These are phyloP conservation scores for Phytomonas sp. DNA, from an alignment of 208 protist genomes.

Conservation along the genomic window DNA sequence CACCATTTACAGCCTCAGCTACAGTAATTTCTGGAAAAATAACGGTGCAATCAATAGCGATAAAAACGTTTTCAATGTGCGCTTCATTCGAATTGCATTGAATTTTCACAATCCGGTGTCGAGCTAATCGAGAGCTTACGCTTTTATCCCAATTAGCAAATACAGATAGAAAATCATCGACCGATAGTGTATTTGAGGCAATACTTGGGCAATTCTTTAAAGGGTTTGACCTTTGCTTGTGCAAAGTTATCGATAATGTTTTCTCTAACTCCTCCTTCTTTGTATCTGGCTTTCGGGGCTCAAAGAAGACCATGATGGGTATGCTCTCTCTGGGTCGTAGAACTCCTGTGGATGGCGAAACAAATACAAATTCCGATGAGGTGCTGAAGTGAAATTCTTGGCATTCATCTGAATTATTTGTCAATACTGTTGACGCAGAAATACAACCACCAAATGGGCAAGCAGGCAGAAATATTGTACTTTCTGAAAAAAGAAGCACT, in stretches of 20 bases:
- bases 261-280: not conserved
- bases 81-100: not conserved
- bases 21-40: not conserved
- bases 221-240: not conserved
- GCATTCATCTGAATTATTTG: constrained; percentile 16
- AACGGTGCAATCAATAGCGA: not conserved
- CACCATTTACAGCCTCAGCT: not conserved
- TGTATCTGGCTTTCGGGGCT: not conserved
- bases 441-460: constrained; percentile 21
- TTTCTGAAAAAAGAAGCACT: constrained; percentile 12
- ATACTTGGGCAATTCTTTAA: not conserved
- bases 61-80: not conserved
- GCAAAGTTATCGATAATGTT: not conserved
- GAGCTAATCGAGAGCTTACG: not conserved
- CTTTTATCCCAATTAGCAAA: not conserved
- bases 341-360: constrained; percentile 21
- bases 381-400: constrained; percentile 16
- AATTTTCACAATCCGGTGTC: not conserved
- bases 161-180: not conserved
- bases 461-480: constrained; percentile 19
- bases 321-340: constrained; percentile 22
- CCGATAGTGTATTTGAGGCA: not conserved
- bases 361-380: constrained; percentile 14
- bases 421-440: constrained; percentile 22
- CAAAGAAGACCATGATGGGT: constrained; percentile 18